Base-by-base conservation (phyloP, 768 basidiomycete species). In the Tricholomella constricta region DNA sequence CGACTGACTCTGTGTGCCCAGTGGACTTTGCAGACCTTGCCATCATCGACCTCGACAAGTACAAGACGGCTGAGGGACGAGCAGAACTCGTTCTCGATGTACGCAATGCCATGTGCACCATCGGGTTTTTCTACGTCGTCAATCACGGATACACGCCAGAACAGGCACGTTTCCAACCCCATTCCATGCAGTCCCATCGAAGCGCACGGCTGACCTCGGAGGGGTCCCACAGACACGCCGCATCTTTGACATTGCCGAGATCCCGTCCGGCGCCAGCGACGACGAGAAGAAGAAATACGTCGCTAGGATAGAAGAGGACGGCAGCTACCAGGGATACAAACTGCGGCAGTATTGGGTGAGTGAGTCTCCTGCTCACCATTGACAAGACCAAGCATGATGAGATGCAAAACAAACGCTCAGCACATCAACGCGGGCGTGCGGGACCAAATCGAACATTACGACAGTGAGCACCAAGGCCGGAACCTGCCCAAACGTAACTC, bases 401-500 rank as follows among this genome's bases (percentile, higher is more conserved):
- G n/a, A n/a, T n/a, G n/a, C n/a, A n/a, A n/a, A n/a, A n/a, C n/a
- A 9, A 8, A 22, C 17, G 20, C 12, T n/a, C 48, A 88, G 85
- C 80, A 82, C 44, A 79, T 87, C 41, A 81, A 81, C 35, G 77
- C 76, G 10, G 86, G 85, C 6, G 79, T 88, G 22, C 75, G 67
- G 15, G 86, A 88, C 60, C 83, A 86, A 57, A 58, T 86, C 15
- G 85, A 88, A 60, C 72, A 79, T 45, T 87, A 88, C 59, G 83
- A 81, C 56, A 73, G 86, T 87, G 52, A 51, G 78, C 57, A 4
- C 25, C 38, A n/a, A 47, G 2, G 22, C 22, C 12, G 2, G 19
- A 36, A 9, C 9, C 6, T 23, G 26, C 43, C n/a, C n/a, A n/a
- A n/a, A n/a, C n/a, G n/a, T n/a, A n/a, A n/a, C n/a, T n/a, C n/a